phyloP scores from a whole-genome alignment of 371 early-diverging fungal species.

The Gilbertella persicaria region DNA sequence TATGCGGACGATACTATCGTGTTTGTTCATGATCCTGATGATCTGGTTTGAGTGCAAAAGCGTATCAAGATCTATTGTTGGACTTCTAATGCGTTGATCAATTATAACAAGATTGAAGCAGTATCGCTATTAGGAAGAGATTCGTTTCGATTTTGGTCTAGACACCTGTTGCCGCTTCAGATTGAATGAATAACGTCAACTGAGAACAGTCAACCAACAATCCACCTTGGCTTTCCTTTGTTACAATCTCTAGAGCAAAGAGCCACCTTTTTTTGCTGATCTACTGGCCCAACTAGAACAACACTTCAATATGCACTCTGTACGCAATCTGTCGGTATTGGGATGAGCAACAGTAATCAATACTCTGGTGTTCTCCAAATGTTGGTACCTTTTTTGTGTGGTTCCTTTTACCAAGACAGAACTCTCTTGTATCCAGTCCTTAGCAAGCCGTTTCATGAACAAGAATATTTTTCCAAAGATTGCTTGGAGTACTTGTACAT shows the following conservation, averaged over 20 bases:
- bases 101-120: constrained; percentile 14
- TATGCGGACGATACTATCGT: constrained; percentile 20
- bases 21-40: background rate
- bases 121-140: constrained; percentile 17
- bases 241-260: too few species aligned
- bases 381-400: background rate
- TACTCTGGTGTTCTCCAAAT: background rate
- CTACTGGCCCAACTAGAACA: too few species aligned
- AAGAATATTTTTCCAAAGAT: background rate
- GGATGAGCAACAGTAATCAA: background rate
- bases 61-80: constrained; percentile 5
- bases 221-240: too few species aligned
- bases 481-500: background rate
- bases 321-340: background rate
- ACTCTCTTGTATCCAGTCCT: background rate
- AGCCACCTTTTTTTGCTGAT: too few species aligned
- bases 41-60: background rate
- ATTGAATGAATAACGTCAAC: too few species aligned
- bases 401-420: background rate
- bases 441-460: background rate
- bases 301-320: too few species aligned
- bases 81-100: constrained; percentile 23
- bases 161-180: too few species aligned
- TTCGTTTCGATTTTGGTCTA: too few species aligned
- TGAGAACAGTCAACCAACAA: too few species aligned